Conservation (phyloP, 495 filamentous ascomycete species). For the Bacidia gigantensis region DNA sequence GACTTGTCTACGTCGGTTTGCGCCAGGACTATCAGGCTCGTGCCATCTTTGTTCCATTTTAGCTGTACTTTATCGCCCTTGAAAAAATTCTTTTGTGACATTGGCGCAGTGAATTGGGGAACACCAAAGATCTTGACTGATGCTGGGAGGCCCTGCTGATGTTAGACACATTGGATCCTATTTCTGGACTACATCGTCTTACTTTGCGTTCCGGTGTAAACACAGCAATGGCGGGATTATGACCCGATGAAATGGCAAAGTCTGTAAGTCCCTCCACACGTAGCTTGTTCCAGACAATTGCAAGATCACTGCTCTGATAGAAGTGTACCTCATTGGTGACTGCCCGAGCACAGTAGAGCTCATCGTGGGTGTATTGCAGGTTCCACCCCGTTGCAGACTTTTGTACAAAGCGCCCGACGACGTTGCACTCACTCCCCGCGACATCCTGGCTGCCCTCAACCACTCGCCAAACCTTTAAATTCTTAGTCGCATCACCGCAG, state of each 20-base stretch:
- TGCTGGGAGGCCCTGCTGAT: conserved; percentile 65
- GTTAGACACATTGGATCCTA: conserved; percentile 4
- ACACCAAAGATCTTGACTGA: conserved; percentile 89
- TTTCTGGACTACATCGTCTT: conserved; percentile 4
- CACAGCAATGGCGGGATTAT: conserved; percentile 79
- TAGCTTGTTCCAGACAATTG: conserved; percentile 86
- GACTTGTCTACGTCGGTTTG: conserved; percentile 97
- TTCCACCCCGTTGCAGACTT: conserved; percentile 95
- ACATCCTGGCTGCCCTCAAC: conserved; percentile 30
- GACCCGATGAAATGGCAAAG: conserved; percentile 78
- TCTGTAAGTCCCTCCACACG: conserved; percentile 81
- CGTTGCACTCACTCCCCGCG: conserved; percentile 31
- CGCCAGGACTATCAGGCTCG: conserved; percentile 82
- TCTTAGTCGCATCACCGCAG: conserved; percentile 82
- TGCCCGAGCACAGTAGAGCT: conserved; percentile 76
- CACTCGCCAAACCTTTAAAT: conserved; percentile 89
- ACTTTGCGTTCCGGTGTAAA: conserved; percentile 94
- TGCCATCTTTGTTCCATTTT: conserved; percentile 90
- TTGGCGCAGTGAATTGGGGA: conserved; percentile 60
- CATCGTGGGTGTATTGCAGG: conserved; percentile 88
- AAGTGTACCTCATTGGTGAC: conserved; percentile 98
- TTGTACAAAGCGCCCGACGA: conserved; percentile 84
- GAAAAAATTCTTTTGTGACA: conserved; percentile 97
- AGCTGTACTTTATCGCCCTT: conserved; percentile 97
- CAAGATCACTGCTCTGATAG: conserved; percentile 73